Evolutionary conservation across 1,139 yeast genomes (phyloP).

Genomic region (Blastobotrys malaysiensis): DNA sequence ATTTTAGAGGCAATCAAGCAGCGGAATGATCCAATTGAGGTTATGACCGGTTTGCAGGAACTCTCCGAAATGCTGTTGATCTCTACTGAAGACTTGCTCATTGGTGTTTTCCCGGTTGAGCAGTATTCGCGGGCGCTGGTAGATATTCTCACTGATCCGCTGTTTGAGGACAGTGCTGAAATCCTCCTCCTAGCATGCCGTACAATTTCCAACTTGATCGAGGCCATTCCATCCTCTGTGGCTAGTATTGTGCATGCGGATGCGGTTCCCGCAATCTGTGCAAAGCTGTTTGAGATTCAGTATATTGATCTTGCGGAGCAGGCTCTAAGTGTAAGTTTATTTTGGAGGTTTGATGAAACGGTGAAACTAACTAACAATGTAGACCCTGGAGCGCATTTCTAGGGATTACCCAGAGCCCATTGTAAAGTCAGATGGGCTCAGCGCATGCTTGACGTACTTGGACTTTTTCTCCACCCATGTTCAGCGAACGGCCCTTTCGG

Average conservation of each 20-base stretch:
- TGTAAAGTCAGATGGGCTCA: slow-evolving; percentile 51
- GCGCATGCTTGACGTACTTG: slow-evolving; percentile 64
- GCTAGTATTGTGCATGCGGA: slow-evolving; percentile 61
- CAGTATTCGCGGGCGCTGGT: slow-evolving; percentile 54
- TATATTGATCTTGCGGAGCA: slow-evolving; percentile 93
- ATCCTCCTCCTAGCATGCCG: slow-evolving; percentile 79
- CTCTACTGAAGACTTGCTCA: slow-evolving; percentile 33
- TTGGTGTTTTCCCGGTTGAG: slow-evolving; percentile 50
- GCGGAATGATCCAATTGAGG: slow-evolving; percentile 42
- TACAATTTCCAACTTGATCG: slow-evolving; percentile 75
- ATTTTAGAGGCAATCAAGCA: slow-evolving; percentile 28
- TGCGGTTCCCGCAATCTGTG: slow-evolving; percentile 61
- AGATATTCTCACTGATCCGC: slow-evolving; percentile 53
- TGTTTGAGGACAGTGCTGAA: slow-evolving; percentile 63
- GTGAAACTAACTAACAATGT: slow-evolving; percentile 2
- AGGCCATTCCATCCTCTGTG: slow-evolving; percentile 64
- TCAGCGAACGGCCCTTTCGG: slow-evolving; percentile 73
- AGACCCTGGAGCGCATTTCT: slow-evolving; percentile 36
- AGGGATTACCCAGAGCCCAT: slow-evolving; percentile 34
- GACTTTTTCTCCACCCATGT: slow-evolving; percentile 90
- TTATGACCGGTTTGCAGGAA: slow-evolving; percentile 38
- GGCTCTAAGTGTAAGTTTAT: slow-evolving; percentile 60
- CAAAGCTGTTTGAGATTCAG: slow-evolving; percentile 65
- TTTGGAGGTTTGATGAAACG: neutral
- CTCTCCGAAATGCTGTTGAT: slow-evolving; percentile 35